Evolutionary conservation across 768 basidiomycete genomes (phyloP).

Genomic region (Cytidiella melzeri): DNA sequence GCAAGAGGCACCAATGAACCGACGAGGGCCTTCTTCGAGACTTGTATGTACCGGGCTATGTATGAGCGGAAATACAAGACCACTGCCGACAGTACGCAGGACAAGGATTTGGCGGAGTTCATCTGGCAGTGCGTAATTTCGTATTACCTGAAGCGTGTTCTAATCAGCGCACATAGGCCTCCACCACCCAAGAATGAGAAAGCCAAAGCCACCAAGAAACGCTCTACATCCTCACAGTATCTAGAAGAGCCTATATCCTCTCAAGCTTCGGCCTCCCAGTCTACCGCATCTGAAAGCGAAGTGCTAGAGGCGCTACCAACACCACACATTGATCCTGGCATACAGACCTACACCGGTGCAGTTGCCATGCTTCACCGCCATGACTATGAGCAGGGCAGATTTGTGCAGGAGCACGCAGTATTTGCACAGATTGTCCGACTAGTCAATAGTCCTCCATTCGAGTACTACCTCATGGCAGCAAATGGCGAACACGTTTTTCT

Average conservation of each 20-base stretch:
- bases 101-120: slow-evolving; percentile 72
- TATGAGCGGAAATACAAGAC: slow-evolving; percentile 86
- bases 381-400: slow-evolving; percentile 44
- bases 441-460: slow-evolving; percentile 35
- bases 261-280: slow-evolving; percentile 1
- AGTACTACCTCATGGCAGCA: slow-evolving; percentile 55
- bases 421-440: slow-evolving; percentile 47
- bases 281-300: background rate
- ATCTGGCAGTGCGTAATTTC: slow-evolving; percentile 64
- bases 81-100: slow-evolving; percentile 61
- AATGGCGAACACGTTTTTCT: slow-evolving; percentile 44
- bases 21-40: slow-evolving; percentile 85
- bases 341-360: slow-evolving; percentile 26
- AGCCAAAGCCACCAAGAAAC: slow-evolving; percentile 5
- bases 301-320: background rate
- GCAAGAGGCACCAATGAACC: slow-evolving; percentile 66
- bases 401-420: slow-evolving; percentile 48
- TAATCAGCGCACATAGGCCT: slow-evolving; percentile 2
- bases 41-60: slow-evolving; percentile 93
- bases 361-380: slow-evolving; percentile 60
- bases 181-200: slow-evolving; percentile 20
- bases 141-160: background rate
- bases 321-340: background rate
- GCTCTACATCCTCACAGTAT: background rate
- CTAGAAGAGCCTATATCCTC: slow-evolving; percentile 8